Conservation (phyloP, 2,329 filamentous ascomycete species). For the Cryphonectria nitschkei region DNA sequence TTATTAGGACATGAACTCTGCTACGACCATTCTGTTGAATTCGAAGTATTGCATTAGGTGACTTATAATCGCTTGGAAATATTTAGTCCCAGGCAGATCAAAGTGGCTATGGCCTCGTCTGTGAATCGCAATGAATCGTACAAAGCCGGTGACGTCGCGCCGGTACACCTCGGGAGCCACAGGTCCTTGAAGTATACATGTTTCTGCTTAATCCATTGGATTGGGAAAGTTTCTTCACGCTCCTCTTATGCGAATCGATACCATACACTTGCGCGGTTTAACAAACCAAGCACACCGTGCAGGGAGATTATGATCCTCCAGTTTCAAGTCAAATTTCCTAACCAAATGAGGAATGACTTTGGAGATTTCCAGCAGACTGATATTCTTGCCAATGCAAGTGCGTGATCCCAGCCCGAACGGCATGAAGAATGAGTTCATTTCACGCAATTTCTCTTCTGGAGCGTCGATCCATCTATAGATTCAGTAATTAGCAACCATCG, state of each 20-base stretch:
- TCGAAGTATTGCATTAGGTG: too few relatives aligned
- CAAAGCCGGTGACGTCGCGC: background rate
- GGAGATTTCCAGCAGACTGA: constrained; percentile 25
- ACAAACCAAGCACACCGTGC: constrained; percentile 19
- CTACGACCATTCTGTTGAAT: too few relatives aligned
- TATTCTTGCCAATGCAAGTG: constrained; percentile 48
- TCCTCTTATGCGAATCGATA: background rate
- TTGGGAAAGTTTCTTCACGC: background rate
- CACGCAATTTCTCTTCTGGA: background rate
- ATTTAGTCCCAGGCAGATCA: too few relatives aligned
- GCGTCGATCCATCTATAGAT: constrained; percentile 1
- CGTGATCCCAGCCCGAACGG: constrained; percentile 55
- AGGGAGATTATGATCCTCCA: constrained; percentile 6
- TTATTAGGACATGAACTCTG: too few relatives aligned
- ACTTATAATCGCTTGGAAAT: too few relatives aligned
- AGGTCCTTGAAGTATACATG: background rate
- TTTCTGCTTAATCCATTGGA: background rate
- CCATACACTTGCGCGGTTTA: constrained; percentile 12
- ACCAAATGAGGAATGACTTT: constrained; percentile 25
- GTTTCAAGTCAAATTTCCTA: constrained; percentile 18
- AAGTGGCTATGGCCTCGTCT: background rate
- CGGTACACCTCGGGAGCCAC: background rate
- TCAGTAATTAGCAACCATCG: background rate
- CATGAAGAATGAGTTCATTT: constrained; percentile 10
- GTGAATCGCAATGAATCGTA: background rate